Conservation (phyloP, 164 flowering plant genomes). For the Magnolia sinica region DNA sequence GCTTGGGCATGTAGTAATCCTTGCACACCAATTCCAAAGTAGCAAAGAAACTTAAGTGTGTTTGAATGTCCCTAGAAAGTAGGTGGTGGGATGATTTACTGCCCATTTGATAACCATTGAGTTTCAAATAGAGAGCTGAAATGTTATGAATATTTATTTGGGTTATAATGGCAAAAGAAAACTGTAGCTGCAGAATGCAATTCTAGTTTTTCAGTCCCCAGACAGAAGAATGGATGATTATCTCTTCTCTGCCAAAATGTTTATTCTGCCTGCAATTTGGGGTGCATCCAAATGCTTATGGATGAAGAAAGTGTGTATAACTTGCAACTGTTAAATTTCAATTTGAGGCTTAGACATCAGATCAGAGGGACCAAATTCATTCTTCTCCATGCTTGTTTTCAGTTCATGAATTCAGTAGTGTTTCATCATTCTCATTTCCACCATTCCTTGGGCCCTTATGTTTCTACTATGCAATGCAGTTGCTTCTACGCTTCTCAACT, state of each 20-base stretch:
- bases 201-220: not conserved
- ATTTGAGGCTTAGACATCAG: not conserved
- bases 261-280: not conserved
- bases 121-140: not conserved
- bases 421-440: not conserved
- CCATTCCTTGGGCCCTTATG: not conserved
- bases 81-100: too few species aligned
- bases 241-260: not conserved
- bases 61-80: too few species aligned
- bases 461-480: constrained; percentile 41
- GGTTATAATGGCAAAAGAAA: not conserved
- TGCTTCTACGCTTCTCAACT: constrained; percentile 68
- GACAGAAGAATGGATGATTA: not conserved
- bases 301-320: not conserved
- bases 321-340: too few species aligned
- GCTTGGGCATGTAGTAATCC: too few species aligned
- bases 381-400: too few species aligned
- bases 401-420: not conserved
- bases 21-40: too few species aligned
- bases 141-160: not conserved
- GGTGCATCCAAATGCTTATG: not conserved
- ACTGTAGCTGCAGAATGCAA: not conserved
- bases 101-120: too few species aligned
- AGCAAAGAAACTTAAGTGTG: too few species aligned
- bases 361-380: too few species aligned